These are phyloP conservation scores for Claviceps sp. DNA, from an alignment of 2,329 filamentous ascomycete genomes.

Conservation along the genomic window DNA sequence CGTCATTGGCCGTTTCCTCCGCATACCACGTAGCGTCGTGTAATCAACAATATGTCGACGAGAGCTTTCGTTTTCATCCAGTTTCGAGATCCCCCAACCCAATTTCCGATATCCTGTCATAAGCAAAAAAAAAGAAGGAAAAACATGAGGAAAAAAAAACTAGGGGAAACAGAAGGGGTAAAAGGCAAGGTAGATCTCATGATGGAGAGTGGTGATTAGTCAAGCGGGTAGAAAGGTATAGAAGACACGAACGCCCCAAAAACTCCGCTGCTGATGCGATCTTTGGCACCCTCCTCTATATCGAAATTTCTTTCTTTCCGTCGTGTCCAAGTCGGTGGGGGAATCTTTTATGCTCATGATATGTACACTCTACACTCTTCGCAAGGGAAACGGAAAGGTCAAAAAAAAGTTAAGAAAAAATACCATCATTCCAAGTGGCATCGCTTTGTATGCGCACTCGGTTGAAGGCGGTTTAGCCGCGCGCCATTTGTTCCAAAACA, in stretches of 20 bases:
- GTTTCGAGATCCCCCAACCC: not conserved
- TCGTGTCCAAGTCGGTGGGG: conserved; percentile 9
- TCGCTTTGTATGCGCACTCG: not conserved
- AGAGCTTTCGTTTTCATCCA: not conserved
- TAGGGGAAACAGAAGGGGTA: not conserved
- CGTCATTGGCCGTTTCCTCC: too few species aligned
- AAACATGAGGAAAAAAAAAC: not conserved
- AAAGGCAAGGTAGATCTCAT: not conserved
- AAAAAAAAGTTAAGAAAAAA: not conserved
- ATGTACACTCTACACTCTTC: conserved; percentile 1
- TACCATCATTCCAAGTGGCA: not conserved
- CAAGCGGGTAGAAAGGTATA: not conserved
- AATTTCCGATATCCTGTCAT: not conserved
- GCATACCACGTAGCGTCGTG: too few species aligned
- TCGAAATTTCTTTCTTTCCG: conserved; percentile 5
- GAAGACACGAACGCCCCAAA: conserved; percentile 8
- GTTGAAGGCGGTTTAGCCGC: conserved; percentile 4
- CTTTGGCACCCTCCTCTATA: conserved; percentile 1
- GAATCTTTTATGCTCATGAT: conserved; percentile 10
- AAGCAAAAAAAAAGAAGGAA: not conserved
- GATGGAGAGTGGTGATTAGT: not conserved
- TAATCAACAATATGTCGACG: not conserved
- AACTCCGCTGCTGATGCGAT: conserved; percentile 24
- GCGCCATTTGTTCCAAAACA: conserved; percentile 51
- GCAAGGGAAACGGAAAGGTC: not conserved